Conservation (phyloP, 116 monocot genomes). For the Papilionanthe hybrid region DNA sequence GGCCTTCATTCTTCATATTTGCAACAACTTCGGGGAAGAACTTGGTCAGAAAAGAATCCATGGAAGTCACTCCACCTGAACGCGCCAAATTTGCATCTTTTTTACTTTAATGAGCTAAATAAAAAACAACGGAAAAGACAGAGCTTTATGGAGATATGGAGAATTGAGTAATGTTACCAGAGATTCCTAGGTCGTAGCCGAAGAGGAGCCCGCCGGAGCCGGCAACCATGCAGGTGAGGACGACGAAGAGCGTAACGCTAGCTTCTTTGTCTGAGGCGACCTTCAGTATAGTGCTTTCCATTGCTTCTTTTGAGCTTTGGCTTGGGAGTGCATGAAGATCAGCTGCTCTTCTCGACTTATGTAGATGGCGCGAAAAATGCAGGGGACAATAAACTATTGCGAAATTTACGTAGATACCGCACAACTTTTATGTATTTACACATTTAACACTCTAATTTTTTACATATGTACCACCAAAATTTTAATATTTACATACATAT, state of each 20-base stretch:
- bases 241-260: conserved; percentile 8
- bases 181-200: conserved; percentile 37
- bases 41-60: conserved; percentile 46
- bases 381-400: too few species aligned
- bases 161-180: background rate
- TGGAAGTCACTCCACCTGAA: conserved; percentile 46
- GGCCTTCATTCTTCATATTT: conserved; percentile 23
- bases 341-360: too few species aligned
- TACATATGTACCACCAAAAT: too few species aligned
- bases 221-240: conserved; percentile 19
- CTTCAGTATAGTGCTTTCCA: background rate
- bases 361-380: too few species aligned
- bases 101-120: too few species aligned
- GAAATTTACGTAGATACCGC: too few species aligned
- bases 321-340: too few species aligned
- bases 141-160: background rate
- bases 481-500: too few species aligned
- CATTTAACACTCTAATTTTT: too few species aligned
- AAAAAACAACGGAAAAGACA: background rate
- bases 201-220: conserved; percentile 34
- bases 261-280: background rate
- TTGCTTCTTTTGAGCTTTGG: background rate
- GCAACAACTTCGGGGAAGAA: conserved; percentile 55
- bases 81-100: too few species aligned
- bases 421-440: too few species aligned